phyloP scores from a whole-genome alignment of 352 stramenopile genomes.

The Pythium plurisporium region DNA sequence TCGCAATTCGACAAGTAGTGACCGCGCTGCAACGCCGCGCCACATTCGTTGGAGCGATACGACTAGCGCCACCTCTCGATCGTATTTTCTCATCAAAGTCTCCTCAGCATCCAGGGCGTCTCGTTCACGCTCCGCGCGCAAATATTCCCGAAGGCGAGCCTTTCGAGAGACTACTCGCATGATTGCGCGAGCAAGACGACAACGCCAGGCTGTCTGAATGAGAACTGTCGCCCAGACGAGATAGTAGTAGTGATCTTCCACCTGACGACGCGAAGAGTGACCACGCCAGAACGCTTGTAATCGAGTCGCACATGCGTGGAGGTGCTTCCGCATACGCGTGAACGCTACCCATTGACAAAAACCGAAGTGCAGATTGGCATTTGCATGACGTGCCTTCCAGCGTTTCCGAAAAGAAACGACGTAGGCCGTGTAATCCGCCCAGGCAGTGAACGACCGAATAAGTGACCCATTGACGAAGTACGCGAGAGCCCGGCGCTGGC shows the following conservation, averaged over 20 bases:
- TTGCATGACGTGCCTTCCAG: slow-evolving; percentile 40
- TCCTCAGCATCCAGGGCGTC: slow-evolving; percentile 57
- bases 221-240: slow-evolving; percentile 58
- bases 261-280: slow-evolving; percentile 26
- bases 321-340: slow-evolving; percentile 25
- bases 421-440: slow-evolving; percentile 35
- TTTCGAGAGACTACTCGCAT: slow-evolving; percentile 50
- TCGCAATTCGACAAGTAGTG: slow-evolving; percentile 58
- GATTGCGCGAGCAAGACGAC: slow-evolving; percentile 45
- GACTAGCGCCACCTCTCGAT: slow-evolving; percentile 53
- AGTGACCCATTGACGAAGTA: slow-evolving; percentile 62
- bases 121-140: slow-evolving; percentile 57
- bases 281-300: slow-evolving; percentile 73
- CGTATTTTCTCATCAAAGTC: slow-evolving; percentile 30
- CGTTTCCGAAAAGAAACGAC: slow-evolving; percentile 38
- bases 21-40: slow-evolving; percentile 59
- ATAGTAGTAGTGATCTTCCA: slow-evolving; percentile 62
- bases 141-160: slow-evolving; percentile 57
- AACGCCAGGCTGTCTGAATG: slow-evolving; percentile 70
- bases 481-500: slow-evolving; percentile 45
- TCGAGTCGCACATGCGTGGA: slow-evolving; percentile 29
- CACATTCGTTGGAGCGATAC: slow-evolving; percentile 66
- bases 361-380: slow-evolving; percentile 45
- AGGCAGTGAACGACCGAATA: slow-evolving; percentile 54
- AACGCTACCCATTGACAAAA: slow-evolving; percentile 50